Conservation (phyloP, 208 protist genomes). For the Porcisia hertigi region DNA sequence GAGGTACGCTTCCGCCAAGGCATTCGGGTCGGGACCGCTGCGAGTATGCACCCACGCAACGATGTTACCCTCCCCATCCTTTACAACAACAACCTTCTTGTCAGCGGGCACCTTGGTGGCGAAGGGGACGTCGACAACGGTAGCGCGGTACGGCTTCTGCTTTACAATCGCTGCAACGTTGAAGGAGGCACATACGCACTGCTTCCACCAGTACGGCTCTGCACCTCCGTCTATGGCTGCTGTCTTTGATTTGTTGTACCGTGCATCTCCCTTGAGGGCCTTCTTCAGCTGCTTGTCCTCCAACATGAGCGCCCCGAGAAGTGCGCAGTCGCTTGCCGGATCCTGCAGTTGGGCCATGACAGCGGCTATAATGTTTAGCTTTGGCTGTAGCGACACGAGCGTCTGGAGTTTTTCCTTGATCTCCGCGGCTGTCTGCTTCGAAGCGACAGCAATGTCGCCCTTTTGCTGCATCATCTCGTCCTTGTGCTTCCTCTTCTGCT, state of each 20-base stretch:
- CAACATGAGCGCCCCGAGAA: conserved; percentile 67
- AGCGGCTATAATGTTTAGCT: conserved; percentile 35
- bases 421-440: conserved; percentile 53
- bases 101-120: conserved; percentile 37
- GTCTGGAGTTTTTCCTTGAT: conserved; percentile 49
- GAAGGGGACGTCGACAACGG: conserved; percentile 48
- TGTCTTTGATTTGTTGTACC: conserved; percentile 57
- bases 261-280: conserved; percentile 53
- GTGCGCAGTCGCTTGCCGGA: conserved; percentile 35
- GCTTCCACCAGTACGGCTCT: conserved; percentile 53
- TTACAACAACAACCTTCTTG: conserved; percentile 65
- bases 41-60: conserved; percentile 67
- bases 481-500: conserved; percentile 53
- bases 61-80: conserved; percentile 19
- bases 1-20: conserved; percentile 33
- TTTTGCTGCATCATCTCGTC: conserved; percentile 52
- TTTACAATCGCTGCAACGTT: conserved; percentile 66
- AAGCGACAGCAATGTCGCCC: conserved; percentile 20
- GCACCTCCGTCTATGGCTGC: conserved; percentile 50
- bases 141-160: conserved; percentile 39
- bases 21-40: conserved; percentile 28
- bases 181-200: conserved; percentile 62
- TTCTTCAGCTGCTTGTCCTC: conserved; percentile 65
- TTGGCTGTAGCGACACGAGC: conserved; percentile 59
- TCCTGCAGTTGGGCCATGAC: conserved; percentile 56